phyloP scores from a whole-genome alignment of 495 filamentous ascomycete genomes.

The Aspergillus bertholletiae region DNA sequence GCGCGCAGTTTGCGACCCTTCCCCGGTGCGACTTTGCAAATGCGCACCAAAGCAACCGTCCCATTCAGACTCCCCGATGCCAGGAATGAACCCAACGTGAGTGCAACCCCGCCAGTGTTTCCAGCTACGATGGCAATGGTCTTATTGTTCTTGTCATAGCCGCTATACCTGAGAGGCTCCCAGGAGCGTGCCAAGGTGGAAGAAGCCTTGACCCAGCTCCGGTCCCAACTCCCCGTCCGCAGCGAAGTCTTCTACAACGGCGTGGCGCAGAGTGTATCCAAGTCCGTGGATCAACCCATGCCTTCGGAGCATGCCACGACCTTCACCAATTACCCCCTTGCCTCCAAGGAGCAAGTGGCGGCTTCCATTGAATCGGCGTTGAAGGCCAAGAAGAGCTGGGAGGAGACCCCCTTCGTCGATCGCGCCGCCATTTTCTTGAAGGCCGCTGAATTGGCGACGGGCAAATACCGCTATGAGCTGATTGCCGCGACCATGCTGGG shows the following conservation, averaged over 20 bases:
- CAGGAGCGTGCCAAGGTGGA: slow-evolving; percentile 63
- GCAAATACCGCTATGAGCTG: slow-evolving; percentile 89
- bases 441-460: slow-evolving; percentile 82
- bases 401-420: slow-evolving; percentile 78
- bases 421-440: slow-evolving; percentile 90
- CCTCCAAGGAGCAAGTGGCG: slow-evolving; percentile 63
- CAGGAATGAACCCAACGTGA: slow-evolving; percentile 36
- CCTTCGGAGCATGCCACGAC: slow-evolving; percentile 64
- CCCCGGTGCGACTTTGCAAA: slow-evolving; percentile 13
- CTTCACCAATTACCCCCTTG: slow-evolving; percentile 55
- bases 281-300: slow-evolving; percentile 55
- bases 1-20: slow-evolving; percentile 8
- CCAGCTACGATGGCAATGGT: not conserved
- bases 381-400: slow-evolving; percentile 77
- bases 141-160: slow-evolving; percentile 36
- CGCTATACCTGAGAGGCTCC: slow-evolving; percentile 71
- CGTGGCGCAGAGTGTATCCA: slow-evolving; percentile 40
- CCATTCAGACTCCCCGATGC: slow-evolving; percentile 35
- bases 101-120: not conserved
- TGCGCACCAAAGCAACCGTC: slow-evolving; percentile 26
- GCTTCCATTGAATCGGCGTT: slow-evolving; percentile 77
- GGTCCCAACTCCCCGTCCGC: slow-evolving; percentile 40
- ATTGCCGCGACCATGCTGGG: slow-evolving; percentile 94
- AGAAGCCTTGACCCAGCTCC: slow-evolving; percentile 57
- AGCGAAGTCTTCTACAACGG: slow-evolving; percentile 52